Evolutionary conservation across 169 alveolate genomes (phyloP), one percentile per base, ranked within the genome.

Genomic region (Plasmodium billcollinsi): DNA sequence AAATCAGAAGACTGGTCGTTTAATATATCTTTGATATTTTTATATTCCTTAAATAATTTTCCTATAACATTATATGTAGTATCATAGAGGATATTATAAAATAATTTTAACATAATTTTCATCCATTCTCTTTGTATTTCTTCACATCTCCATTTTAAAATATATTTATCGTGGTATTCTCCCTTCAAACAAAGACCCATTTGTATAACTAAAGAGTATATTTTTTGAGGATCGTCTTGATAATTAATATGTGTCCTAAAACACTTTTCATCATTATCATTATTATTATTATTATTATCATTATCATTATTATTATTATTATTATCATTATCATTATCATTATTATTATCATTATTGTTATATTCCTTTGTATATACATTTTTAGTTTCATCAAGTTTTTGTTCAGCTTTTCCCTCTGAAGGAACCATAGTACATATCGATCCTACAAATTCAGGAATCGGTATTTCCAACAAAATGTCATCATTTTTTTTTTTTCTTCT

Each of bases 31-130:
- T 80, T 80, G 15, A 80, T 80, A 47, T 80, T 80, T 69, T 39
- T 80, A 29, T 80, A 80, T 29, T 80, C 90, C 3, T 56, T 49
- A 62, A 80, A 80, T 20, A 80, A 21, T 2, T 69, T 80, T n/a
- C 83, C 90, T 61, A 80, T 50, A 8, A 72, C 58, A n/a, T 80
- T 80, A 26, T 80, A 80, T n/a, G 74, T 47, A 39, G 43, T 67
- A 21, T 80, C 90, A 61, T 26, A 80, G 7, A 80, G 61, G 4
- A 80, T 71, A n/a, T 80, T 80, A 26, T 80, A 80, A 80, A 80
- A 80, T 8, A 80, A 12, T 59, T 80, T 80, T 6, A 80, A 50
- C 73, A 80, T 80, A 3, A 69, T 47, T 58, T 69, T 66, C 24
- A 80, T 29, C 90, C 90, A 80, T 26, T 69, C 52, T 54, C 14